Evolutionary conservation across 225 moss, liverwort and hornwort genomes (phyloP).

Genomic region (Marchantia paleacea): DNA sequence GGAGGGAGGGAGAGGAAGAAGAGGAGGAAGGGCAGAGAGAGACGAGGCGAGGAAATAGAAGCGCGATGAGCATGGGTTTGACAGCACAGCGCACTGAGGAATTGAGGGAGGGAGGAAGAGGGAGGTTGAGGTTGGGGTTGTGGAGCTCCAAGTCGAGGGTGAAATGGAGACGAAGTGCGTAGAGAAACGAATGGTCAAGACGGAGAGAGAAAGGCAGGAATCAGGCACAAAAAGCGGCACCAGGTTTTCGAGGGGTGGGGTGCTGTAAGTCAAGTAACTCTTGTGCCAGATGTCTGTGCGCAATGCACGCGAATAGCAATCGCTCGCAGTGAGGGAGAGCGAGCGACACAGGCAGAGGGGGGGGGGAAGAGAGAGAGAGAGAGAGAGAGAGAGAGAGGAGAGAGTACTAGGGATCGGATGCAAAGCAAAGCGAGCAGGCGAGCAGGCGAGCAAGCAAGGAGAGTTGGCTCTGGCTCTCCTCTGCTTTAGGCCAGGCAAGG

Average conservation of each 20-base stretch:
- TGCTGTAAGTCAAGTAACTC: not conserved
- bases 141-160: not conserved
- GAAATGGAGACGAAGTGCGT: not conserved
- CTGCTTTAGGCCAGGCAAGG: not conserved
- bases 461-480: not conserved
- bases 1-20: not conserved
- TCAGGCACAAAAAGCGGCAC: slow-evolving; percentile 13
- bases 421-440: too few species aligned
- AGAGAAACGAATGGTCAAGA: slow-evolving; percentile 9
- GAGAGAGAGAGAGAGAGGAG: not conserved
- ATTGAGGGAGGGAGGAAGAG: not conserved
- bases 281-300: slow-evolving; percentile 9
- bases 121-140: not conserved
- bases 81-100: too few species aligned
- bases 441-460: not conserved
- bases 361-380: not conserved
- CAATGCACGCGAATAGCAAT: not conserved
- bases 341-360: too few species aligned
- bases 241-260: slow-evolving; percentile 1
- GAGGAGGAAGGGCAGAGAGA: not conserved
- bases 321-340: too few species aligned
- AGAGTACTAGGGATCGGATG: slow-evolving; percentile 6
- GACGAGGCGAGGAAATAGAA: too few species aligned
- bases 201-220: not conserved
- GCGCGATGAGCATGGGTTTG: too few species aligned